Evolutionary conservation across 2,329 filamentous ascomycete genomes (phyloP).

Genomic region (Fusarium nygamai): DNA sequence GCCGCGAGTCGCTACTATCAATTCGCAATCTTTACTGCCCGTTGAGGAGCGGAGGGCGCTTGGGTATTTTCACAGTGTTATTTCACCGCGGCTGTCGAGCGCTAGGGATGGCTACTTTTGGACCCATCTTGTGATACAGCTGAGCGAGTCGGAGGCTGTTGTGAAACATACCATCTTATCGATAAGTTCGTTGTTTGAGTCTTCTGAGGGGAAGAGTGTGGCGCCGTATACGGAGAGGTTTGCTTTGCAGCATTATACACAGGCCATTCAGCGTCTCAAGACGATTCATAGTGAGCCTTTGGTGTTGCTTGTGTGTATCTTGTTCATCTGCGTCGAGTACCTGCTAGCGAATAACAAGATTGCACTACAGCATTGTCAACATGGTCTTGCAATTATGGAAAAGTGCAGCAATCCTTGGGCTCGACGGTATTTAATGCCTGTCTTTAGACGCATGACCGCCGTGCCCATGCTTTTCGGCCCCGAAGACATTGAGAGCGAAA

Average conservation of each 20-base stretch:
- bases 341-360: not conserved
- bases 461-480: conserved; percentile 11
- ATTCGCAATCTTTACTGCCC: not conserved
- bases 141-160: conserved; percentile 3
- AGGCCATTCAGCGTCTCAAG: conserved; percentile 8
- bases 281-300: not conserved
- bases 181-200: conserved; percentile 20
- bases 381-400: not conserved
- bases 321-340: conserved; percentile 16
- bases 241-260: conserved; percentile 13
- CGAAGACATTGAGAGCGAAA: not conserved
- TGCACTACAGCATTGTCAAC: not conserved
- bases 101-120: conserved; percentile 17
- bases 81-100: conserved; percentile 6
- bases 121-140: conserved; percentile 22
- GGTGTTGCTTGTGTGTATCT: conserved; percentile 2
- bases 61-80: conserved; percentile 10
- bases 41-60: not conserved
- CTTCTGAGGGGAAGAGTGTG: not conserved
- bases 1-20: not conserved
- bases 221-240: not conserved
- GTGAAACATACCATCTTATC: conserved; percentile 23
- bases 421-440: not conserved
- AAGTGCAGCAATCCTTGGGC: not conserved
- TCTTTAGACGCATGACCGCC: conserved; percentile 2